Evolutionary conservation across 306 rosid genomes (phyloP).

Genomic region (Vigna trinervia): DNA sequence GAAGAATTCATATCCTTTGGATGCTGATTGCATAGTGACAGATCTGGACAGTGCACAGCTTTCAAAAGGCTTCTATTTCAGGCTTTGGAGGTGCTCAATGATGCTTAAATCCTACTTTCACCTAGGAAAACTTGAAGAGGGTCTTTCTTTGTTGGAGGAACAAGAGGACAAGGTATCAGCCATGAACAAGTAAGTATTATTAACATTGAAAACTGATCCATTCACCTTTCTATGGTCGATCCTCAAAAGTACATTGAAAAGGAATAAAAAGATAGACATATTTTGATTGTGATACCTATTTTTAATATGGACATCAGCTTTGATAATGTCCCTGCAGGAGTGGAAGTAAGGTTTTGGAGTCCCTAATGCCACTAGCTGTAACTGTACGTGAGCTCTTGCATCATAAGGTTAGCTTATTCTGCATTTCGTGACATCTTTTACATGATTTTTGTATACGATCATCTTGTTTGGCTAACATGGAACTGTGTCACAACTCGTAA

Average conservation of each 20-base stretch:
- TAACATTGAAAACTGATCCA: not conserved
- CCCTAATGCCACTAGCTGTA: constrained; percentile 64
- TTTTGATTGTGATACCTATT: constrained; percentile 1
- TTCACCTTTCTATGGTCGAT: not conserved
- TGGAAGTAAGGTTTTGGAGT: constrained; percentile 64
- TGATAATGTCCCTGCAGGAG: constrained; percentile 58
- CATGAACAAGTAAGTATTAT: constrained; percentile 16
- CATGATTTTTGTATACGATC: not conserved
- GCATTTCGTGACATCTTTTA: not conserved
- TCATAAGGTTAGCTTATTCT: constrained; percentile 64
- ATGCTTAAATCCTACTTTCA: constrained; percentile 25
- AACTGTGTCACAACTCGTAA: not conserved
- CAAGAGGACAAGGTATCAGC: constrained; percentile 26
- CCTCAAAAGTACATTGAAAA: constrained; percentile 5
- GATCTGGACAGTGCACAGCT: not conserved
- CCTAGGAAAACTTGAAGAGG: constrained; percentile 23
- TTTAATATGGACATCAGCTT: constrained; percentile 31
- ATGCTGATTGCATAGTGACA: constrained; percentile 3
- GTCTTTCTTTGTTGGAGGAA: constrained; percentile 7
- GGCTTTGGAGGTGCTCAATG: constrained; percentile 26
- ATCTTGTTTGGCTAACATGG: constrained; percentile 11
- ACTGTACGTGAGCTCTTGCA: constrained; percentile 65
- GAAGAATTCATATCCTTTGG: constrained; percentile 16
- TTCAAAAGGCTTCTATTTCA: constrained; percentile 30
- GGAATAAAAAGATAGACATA: constrained; percentile 3